Conservation (phyloP, 2,329 filamentous ascomycete genomes). For the Pseudogymnoascus sp. region DNA sequence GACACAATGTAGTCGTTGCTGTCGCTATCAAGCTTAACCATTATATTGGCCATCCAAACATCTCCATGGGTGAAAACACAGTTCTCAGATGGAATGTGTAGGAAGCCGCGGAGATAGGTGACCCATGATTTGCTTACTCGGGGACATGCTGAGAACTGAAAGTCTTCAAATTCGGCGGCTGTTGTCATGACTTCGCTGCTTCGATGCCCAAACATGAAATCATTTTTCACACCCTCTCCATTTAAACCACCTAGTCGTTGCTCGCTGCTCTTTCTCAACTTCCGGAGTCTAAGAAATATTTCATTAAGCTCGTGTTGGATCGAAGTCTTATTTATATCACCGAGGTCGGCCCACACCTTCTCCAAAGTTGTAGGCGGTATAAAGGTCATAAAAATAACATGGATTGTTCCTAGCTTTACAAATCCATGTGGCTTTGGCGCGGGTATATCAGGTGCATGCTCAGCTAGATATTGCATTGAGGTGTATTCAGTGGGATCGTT, state of each 20-base stretch:
- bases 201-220: background rate
- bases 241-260: slow-evolving; percentile 8
- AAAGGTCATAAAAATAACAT: slow-evolving; percentile 13
- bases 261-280: background rate
- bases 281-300: slow-evolving; percentile 11
- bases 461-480: slow-evolving; percentile 11
- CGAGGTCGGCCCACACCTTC: slow-evolving; percentile 11
- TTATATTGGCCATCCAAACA: slow-evolving; percentile 14
- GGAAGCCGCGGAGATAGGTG: slow-evolving; percentile 13
- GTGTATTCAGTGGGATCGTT: slow-evolving; percentile 14
- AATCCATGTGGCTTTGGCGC: slow-evolving; percentile 13
- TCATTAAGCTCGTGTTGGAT: slow-evolving; percentile 10
- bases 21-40: slow-evolving; percentile 12
- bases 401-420: slow-evolving; percentile 9
- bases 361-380: slow-evolving; percentile 11
- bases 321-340: slow-evolving; percentile 9
- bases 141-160: slow-evolving; percentile 13
- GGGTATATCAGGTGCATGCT: slow-evolving; percentile 12
- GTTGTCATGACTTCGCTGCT: slow-evolving; percentile 11
- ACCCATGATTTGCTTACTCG: slow-evolving; percentile 8
- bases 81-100: slow-evolving; percentile 2
- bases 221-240: slow-evolving; percentile 12
- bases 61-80: slow-evolving; percentile 16
- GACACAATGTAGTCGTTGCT: slow-evolving; percentile 10
- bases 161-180: slow-evolving; percentile 13